These are phyloP conservation scores for Mychonastes homosphaera DNA, from an alignment of 139 green algal species.

Conservation along the genomic window DNA sequence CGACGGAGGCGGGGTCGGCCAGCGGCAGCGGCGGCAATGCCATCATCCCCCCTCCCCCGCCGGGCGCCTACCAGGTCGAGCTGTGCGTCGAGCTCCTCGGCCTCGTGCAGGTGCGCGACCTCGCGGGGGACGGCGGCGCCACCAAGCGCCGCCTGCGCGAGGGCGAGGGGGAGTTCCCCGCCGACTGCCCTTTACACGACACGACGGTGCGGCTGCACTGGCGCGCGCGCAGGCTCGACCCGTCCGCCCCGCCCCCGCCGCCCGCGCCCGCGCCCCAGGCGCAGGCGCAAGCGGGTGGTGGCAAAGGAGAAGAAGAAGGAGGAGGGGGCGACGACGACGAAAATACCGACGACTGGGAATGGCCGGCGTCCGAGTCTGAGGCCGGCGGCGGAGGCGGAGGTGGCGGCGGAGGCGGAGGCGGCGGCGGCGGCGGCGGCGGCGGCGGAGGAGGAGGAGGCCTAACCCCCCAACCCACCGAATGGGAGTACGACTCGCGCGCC, in stretches of 20 bases:
- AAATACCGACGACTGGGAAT: too few species aligned
- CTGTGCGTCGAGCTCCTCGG: slow-evolving; percentile 37
- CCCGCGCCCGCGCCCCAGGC: not conserved
- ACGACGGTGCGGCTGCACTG: slow-evolving; percentile 52
- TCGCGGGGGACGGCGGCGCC: slow-evolving; percentile 58
- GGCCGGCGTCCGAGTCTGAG: too few species aligned
- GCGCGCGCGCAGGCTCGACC: slow-evolving; percentile 14
- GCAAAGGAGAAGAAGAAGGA: not conserved
- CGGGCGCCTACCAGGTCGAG: slow-evolving; percentile 33
- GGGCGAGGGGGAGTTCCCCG: slow-evolving; percentile 64
- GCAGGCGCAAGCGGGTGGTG: not conserved
- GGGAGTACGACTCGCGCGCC: too few species aligned
- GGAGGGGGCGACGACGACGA: not conserved
- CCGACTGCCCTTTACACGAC: slow-evolving; percentile 75
- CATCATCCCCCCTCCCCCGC: slow-evolving; percentile 26
- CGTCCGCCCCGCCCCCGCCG: not conserved
- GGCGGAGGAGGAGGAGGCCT: too few species aligned
- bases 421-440: slow-evolving; percentile 2
- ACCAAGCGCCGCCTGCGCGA: slow-evolving; percentile 51
- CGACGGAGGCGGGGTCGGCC: not conserved
- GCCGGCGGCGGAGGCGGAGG: not conserved
- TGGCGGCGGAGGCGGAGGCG: not conserved
- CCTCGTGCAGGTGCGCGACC: slow-evolving; percentile 63
- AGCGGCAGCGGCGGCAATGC: slow-evolving; percentile 4
- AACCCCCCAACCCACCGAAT: too few species aligned